phyloP scores from a whole-genome alignment of 2,329 filamentous ascomycete genomes.

The Nemania sp. region DNA sequence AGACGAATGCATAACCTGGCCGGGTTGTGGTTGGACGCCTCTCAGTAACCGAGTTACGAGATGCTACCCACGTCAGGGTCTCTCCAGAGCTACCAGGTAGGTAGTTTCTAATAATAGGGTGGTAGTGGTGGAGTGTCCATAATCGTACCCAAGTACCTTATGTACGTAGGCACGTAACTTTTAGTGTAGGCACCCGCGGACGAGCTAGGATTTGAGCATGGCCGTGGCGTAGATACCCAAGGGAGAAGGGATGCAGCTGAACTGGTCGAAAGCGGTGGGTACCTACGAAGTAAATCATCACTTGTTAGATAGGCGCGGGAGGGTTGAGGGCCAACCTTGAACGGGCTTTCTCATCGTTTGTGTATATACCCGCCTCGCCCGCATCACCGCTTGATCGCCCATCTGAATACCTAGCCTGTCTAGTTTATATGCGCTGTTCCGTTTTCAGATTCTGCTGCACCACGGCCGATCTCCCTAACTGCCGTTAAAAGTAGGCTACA shows the following conservation, averaged over 20 bases:
- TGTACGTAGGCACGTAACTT: neutral
- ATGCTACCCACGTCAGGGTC: constrained; percentile 12
- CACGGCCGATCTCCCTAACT: constrained; percentile 17
- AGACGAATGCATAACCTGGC: constrained; percentile 17
- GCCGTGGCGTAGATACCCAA: neutral
- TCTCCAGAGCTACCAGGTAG: constrained; percentile 4
- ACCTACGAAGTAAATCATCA: neutral
- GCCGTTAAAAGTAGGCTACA: constrained; percentile 17
- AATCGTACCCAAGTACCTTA: constrained; percentile 5
- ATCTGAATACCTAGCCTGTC: too few relatives aligned
- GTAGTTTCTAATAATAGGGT: constrained; percentile 19
- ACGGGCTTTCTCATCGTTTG: neutral
- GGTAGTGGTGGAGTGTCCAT: neutral
- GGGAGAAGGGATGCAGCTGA: constrained; percentile 11
- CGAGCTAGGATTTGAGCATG: constrained; percentile 4
- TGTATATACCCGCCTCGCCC: neutral
- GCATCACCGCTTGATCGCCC: too few relatives aligned
- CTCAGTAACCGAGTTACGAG: constrained; percentile 19
- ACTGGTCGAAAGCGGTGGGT: neutral
- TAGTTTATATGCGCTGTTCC: constrained; percentile 6
- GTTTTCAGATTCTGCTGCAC: constrained; percentile 25
- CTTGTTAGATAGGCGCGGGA: neutral
- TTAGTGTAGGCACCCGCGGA: too few relatives aligned
- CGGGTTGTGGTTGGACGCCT: constrained; percentile 11
- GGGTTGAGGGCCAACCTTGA: neutral